phyloP scores from a whole-genome alignment of 371 early-diverging fungal species.

The Mortierella sp. region DNA sequence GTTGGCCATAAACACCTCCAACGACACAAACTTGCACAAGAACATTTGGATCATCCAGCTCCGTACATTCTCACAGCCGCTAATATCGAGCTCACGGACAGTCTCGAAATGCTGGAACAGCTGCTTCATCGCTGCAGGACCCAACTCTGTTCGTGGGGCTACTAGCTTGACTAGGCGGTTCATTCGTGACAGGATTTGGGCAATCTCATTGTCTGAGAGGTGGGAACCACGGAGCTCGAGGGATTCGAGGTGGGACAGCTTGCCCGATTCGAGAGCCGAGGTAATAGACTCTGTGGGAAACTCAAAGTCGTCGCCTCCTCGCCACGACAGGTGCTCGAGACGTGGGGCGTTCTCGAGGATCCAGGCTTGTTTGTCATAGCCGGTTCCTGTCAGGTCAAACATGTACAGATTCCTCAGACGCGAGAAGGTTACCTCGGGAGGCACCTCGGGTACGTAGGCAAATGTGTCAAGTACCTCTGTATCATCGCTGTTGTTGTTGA shows the following conservation, averaged over 20 bases:
- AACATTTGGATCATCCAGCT: constrained; percentile 12
- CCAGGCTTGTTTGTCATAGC: constrained; percentile 11
- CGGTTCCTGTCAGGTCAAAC: background rate
- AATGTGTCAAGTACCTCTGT: background rate
- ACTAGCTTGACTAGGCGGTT: background rate
- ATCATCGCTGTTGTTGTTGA: background rate
- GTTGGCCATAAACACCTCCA: constrained; percentile 5
- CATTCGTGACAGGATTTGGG: constrained; percentile 2
- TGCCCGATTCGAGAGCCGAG: background rate
- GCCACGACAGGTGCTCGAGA: background rate
- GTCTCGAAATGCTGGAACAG: constrained; percentile 9
- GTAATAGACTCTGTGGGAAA: background rate
- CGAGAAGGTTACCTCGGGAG: background rate
- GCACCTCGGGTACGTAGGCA: background rate
- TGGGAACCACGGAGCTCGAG: background rate
- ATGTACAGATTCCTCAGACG: background rate
- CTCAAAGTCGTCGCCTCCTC: background rate
- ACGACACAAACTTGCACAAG: background rate
- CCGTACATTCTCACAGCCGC: constrained; percentile 1
- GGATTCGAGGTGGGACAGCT: background rate
- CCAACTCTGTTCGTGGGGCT: background rate
- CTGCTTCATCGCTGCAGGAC: background rate
- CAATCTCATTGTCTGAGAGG: background rate
- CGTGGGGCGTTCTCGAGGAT: background rate
- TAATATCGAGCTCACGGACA: constrained; percentile 4